These are phyloP conservation scores for Cucumis cinereus DNA, from an alignment of 306 rosid genomes.

Conservation along the genomic window DNA sequence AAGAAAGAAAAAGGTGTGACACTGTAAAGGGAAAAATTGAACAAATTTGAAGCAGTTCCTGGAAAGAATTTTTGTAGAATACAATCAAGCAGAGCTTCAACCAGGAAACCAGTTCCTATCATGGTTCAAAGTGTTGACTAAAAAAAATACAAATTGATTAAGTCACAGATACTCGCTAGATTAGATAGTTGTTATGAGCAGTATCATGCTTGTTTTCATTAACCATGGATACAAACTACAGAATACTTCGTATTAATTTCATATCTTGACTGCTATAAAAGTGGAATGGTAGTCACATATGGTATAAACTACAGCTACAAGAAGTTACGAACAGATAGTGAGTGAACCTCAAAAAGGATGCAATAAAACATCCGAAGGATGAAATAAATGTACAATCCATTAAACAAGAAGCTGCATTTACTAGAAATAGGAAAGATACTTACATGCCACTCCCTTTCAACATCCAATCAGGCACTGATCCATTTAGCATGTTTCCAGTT, in stretches of 20 bases:
- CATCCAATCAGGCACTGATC: slow-evolving; percentile 32
- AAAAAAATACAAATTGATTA: background rate
- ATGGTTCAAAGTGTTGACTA: background rate
- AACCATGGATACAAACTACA: background rate
- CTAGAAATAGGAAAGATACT: slow-evolving; percentile 17
- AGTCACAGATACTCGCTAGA: background rate
- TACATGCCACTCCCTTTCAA: slow-evolving; percentile 17
- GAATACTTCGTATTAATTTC: background rate
- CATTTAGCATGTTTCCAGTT: slow-evolving; percentile 42
- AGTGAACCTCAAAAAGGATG: background rate
- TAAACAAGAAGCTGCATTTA: background rate
- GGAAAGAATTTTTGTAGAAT: background rate
- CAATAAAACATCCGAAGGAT: background rate
- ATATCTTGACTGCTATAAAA: background rate
- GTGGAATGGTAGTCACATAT: background rate
- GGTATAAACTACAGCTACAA: background rate
- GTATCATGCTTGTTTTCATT: background rate
- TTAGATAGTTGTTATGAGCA: background rate
- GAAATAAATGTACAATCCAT: background rate
- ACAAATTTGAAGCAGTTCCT: background rate
- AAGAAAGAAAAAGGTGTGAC: slow-evolving; percentile 2
- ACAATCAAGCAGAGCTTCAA: background rate
- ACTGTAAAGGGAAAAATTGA: background rate
- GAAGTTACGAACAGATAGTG: background rate
- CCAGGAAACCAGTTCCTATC: background rate